Conservation (phyloP, 345 rosid species). For the Salix brachista region DNA sequence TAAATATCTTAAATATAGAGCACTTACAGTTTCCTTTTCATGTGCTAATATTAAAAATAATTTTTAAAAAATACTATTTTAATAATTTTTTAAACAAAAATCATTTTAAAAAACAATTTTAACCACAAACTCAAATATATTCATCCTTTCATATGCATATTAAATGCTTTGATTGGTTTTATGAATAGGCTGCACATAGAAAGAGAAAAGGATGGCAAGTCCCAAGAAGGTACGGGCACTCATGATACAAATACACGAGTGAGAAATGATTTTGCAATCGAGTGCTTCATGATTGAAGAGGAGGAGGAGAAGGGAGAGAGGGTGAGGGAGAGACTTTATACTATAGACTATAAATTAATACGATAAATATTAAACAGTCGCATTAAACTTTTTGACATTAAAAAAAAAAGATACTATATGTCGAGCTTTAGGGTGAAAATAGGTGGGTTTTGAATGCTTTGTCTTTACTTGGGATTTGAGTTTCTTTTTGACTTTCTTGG, state of each 20-base stretch:
- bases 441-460: conserved; percentile 4
- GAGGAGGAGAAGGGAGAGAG: background rate
- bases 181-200: background rate
- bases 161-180: background rate
- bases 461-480: conserved; percentile 9
- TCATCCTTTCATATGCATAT: background rate
- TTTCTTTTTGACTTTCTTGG: conserved; percentile 10
- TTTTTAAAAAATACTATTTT: too few relatives aligned
- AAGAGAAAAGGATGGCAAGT: background rate
- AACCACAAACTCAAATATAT: too few relatives aligned
- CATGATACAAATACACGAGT: background rate
- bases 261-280: conserved; percentile 37
- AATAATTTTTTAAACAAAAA: too few relatives aligned
- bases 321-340: too few relatives aligned
- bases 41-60: too few relatives aligned
- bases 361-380: background rate
- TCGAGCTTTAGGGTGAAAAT: conserved; percentile 24
- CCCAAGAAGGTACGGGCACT: conserved; percentile 4
- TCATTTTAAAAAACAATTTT: too few relatives aligned
- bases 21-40: background rate
- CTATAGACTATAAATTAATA: background rate
- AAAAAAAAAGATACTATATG: conserved; percentile 2
- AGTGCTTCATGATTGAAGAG: conserved; percentile 37
- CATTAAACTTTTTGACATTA: conserved; percentile 16
- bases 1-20: too few relatives aligned